These are phyloP conservation scores for Haplosporangium gracile DNA, from an alignment of 192 early-diverging fungal genomes.

Conservation along the genomic window DNA sequence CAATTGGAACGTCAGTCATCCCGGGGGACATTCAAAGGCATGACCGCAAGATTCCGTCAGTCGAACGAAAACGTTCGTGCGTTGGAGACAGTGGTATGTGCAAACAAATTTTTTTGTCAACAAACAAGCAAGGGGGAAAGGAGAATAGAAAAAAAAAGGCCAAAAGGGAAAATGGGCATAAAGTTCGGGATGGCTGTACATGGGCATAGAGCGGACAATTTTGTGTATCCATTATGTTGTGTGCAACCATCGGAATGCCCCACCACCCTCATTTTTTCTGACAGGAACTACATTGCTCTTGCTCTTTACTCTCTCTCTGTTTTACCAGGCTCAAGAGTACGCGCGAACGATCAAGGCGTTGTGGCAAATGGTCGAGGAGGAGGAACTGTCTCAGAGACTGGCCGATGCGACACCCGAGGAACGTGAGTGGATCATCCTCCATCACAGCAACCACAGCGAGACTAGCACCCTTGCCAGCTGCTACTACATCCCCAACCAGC, in stretches of 20 bases:
- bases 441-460: conserved; percentile 20
- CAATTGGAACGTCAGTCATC: conserved; percentile 3
- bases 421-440: conserved; percentile 31
- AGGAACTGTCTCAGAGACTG: conserved; percentile 36
- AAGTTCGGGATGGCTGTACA: not conserved
- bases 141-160: not conserved
- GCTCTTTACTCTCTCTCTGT: not conserved
- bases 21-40: not conserved
- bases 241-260: not conserved
- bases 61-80: not conserved
- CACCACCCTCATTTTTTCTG: not conserved
- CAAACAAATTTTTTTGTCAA: not conserved
- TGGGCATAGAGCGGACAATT: not conserved
- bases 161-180: not conserved
- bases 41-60: not conserved
- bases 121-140: conserved; percentile 1
- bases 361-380: conserved; percentile 49
- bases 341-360: conserved; percentile 49
- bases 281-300: not conserved
- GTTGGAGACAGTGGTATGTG: not conserved
- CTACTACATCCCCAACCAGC: conserved; percentile 5
- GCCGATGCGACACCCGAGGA: conserved; percentile 37
- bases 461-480: not conserved
- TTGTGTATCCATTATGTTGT: not conserved
- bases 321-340: conserved; percentile 49